phyloP scores from a whole-genome alignment of 345 rosid species.

The Brassica juncea region DNA sequence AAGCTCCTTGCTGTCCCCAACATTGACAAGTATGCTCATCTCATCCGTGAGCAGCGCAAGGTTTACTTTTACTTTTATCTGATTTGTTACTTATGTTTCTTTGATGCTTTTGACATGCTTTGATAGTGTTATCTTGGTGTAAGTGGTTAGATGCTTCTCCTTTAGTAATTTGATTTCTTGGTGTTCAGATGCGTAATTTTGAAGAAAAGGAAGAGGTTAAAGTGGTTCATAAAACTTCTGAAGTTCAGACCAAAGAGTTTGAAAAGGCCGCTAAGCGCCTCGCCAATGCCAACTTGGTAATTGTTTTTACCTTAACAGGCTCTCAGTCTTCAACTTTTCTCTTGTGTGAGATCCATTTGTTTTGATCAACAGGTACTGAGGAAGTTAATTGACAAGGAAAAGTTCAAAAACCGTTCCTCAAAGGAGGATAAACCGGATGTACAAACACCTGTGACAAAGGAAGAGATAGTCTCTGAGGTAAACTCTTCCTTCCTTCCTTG shows the following conservation, averaged over 20 bases:
- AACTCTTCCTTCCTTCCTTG: background rate
- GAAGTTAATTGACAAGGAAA: slow-evolving; percentile 57
- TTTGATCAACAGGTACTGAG: slow-evolving; percentile 52
- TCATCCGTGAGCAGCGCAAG: slow-evolving; percentile 87
- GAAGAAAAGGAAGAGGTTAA: slow-evolving; percentile 76
- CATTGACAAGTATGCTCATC: slow-evolving; percentile 85
- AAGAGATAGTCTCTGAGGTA: slow-evolving; percentile 79
- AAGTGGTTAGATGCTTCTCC: background rate
- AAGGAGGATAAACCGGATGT: slow-evolving; percentile 79
- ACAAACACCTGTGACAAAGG: slow-evolving; percentile 67
- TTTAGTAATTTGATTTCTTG: slow-evolving; percentile 5
- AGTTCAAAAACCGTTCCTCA: slow-evolving; percentile 63
- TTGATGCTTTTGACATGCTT: background rate
- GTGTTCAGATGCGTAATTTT: slow-evolving; percentile 63
- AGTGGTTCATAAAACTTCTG: slow-evolving; percentile 53
- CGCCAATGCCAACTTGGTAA: slow-evolving; percentile 62
- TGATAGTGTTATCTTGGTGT: background rate
- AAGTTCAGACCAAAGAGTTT: slow-evolving; percentile 60
- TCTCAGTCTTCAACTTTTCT: background rate
- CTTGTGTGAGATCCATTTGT: background rate
- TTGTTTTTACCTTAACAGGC: background rate
- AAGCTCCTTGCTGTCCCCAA: slow-evolving; percentile 93
- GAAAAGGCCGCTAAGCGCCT: slow-evolving; percentile 83
- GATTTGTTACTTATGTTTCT: background rate
- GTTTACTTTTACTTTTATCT: slow-evolving; percentile 17